Evolutionary conservation across 371 early-diverging fungal genomes (phyloP).

Genomic region (Zopfochytrium polystomum): DNA sequence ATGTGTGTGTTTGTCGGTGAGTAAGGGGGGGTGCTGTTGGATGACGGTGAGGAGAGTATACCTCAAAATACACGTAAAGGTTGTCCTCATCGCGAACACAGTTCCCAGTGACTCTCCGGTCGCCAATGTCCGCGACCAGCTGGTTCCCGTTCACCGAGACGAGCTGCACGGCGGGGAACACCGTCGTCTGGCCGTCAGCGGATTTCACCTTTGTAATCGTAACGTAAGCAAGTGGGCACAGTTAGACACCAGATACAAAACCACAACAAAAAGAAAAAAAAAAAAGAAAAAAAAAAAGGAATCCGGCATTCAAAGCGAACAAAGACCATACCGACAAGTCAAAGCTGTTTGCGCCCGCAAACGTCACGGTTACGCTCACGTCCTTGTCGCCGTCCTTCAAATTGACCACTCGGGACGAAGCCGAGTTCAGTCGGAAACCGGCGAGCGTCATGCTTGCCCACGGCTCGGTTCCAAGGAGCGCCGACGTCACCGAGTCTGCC

Average conservation of each 20-base stretch:
- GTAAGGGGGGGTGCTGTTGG: neutral
- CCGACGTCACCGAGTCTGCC: conserved; percentile 2
- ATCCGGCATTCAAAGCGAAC: neutral
- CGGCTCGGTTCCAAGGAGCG: conserved; percentile 17
- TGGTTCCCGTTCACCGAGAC: conserved; percentile 3
- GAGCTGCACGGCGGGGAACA: conserved; percentile 3
- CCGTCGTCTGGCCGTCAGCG: conserved; percentile 11
- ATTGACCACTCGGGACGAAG: conserved; percentile 2
- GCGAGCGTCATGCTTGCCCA: conserved; percentile 21
- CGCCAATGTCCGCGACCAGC: conserved; percentile 55
- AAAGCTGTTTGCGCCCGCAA: neutral
- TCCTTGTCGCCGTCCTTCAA: conserved; percentile 26
- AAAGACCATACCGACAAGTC: too few relatives aligned
- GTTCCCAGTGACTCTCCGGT: conserved; percentile 53
- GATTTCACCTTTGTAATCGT: conserved; percentile 10
- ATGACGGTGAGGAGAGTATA: too few relatives aligned
- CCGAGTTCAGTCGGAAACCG: conserved; percentile 32
- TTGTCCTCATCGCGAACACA: conserved; percentile 60
- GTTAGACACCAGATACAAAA: too few relatives aligned
- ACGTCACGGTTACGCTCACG: conserved; percentile 13
- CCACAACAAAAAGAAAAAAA: too few relatives aligned
- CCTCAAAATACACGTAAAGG: conserved; percentile 66
- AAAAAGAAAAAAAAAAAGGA: too few relatives aligned
- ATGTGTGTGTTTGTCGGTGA: neutral
- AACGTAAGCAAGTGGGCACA: neutral